Evolutionary conservation across 805 yeast genomes (phyloP).

Genomic region (Yarrowia sp.): DNA sequence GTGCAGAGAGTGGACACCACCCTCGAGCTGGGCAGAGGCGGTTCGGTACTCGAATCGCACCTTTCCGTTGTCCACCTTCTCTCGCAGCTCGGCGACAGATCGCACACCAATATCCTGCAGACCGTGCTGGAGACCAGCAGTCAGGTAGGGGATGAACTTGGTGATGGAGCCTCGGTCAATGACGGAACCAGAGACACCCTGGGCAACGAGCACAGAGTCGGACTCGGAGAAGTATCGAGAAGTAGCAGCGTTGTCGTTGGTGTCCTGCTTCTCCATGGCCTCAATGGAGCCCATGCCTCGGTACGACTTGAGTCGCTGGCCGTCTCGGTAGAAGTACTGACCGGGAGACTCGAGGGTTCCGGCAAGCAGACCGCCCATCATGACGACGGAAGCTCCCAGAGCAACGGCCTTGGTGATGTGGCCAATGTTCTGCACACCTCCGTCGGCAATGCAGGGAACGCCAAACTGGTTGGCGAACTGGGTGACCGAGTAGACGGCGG

Average conservation of each 20-base stretch:
- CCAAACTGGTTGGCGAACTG: constrained; percentile 95
- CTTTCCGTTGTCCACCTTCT: constrained; percentile 59
- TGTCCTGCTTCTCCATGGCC: constrained; percentile 91
- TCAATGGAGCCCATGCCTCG: constrained; percentile 99
- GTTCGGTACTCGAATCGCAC: constrained; percentile 97
- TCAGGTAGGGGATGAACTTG: constrained; percentile 91
- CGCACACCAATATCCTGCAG: constrained; percentile 94
- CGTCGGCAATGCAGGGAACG: constrained; percentile 98
- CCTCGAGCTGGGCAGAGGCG: constrained; percentile 97
- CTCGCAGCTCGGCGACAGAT: constrained; percentile 63
- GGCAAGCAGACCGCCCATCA: constrained; percentile 99
- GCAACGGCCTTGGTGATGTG: constrained; percentile 97
- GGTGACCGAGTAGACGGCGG: constrained; percentile 92
- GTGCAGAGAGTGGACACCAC: constrained; percentile 95
- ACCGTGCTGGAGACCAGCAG: constrained; percentile 95
- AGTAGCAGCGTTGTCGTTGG: constrained; percentile 93
- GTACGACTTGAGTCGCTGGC: constrained; percentile 94
- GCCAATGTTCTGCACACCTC: constrained; percentile 98
- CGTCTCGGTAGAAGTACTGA: constrained; percentile 95
- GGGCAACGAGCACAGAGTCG: constrained; percentile 95
- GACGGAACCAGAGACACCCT: constrained; percentile 97
- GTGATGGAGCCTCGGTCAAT: constrained; percentile 94
- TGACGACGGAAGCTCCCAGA: constrained; percentile 92
- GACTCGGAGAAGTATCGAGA: constrained; percentile 97
- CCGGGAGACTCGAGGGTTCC: constrained; percentile 99